Conservation (phyloP, 495 filamentous ascomycete species). For the Talaromyces thailandensis region DNA sequence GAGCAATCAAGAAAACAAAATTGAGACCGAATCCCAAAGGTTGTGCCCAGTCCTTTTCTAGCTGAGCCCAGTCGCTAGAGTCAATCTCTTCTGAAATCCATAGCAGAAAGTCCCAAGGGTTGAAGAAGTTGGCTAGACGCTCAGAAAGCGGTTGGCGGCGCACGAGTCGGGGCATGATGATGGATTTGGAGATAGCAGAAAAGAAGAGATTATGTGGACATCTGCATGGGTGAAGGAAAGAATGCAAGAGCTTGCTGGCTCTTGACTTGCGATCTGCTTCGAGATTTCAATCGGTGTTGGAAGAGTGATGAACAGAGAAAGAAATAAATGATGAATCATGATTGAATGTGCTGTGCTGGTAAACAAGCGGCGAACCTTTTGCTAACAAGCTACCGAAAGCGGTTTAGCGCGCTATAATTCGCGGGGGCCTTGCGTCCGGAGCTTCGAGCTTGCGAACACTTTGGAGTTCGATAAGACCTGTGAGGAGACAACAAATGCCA, state of each 20-base stretch:
- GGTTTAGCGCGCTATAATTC: neutral
- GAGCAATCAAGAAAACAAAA: conserved; percentile 68
- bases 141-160: conserved; percentile 67
- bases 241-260: neutral
- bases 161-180: conserved; percentile 69
- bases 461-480: neutral
- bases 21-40: conserved; percentile 70
- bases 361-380: conserved; percentile 1
- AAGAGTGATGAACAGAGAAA: neutral
- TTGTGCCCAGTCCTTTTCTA: conserved; percentile 60
- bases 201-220: neutral
- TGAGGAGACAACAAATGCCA: neutral
- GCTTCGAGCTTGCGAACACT: neutral
- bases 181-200: conserved; percentile 7
- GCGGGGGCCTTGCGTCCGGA: neutral
- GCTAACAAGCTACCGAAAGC: neutral
- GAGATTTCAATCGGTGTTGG: neutral
- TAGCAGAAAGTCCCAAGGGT: conserved; percentile 80
- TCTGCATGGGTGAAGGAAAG: conserved; percentile 5
- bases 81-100: conserved; percentile 88
- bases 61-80: conserved; percentile 77
- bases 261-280: neutral
- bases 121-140: conserved; percentile 68
- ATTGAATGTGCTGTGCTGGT: neutral
- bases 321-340: neutral